Base-by-base conservation (phyloP, 2,329 filamentous ascomycete species). In the Ophiostoma populinum region DNA sequence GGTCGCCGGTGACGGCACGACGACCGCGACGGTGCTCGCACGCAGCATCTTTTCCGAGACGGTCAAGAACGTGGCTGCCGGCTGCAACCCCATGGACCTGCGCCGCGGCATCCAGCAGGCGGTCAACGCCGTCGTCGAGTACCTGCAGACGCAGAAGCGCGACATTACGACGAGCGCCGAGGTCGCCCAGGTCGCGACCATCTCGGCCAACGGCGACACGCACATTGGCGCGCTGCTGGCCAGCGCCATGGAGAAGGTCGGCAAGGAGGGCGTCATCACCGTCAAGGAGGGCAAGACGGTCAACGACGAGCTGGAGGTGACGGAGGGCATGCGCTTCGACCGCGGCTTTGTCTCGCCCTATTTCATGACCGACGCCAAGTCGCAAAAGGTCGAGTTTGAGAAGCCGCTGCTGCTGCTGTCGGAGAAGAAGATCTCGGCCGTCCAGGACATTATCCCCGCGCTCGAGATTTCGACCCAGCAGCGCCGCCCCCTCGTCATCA, bases 231-330 rank as follows among this genome's bases (percentile, higher is more conserved):
- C 83, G 63, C 74, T 98, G 55, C 90, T 98, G 58, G 86, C 90
- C 55, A 94, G 76, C 55, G 90, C 90, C 49, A 98, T 98, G 90
- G 90, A 98, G 73, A 93, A 92, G 73, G 90, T 98, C 45, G 90
- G 90, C 62, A 98, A 98, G 74, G 90, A 98, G 68, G 90, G 90
- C 69, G 90, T 98, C 54, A 98, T 98, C 59, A 98, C 90, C 40
- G 87, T 95, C 55, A 98, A 98, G 79, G 90, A 98, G 71, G 90
- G 90, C 57, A 98, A 95, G 80, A 95, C 90, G 41, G 78, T 92
- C 55, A 75, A 81, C 51, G 90, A 98, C 50, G 90, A 98, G 74
- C 79, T 98, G 38, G 90, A 98, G 66, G 77, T 98, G 43, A 98
- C 90, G 40, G 90, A 98, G 77, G 90, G 90, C 57, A 98, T 98